These are phyloP conservation scores for Coccomyxa subellipsoidea DNA, from an alignment of 163 green algal genomes.

Conservation along the genomic window DNA sequence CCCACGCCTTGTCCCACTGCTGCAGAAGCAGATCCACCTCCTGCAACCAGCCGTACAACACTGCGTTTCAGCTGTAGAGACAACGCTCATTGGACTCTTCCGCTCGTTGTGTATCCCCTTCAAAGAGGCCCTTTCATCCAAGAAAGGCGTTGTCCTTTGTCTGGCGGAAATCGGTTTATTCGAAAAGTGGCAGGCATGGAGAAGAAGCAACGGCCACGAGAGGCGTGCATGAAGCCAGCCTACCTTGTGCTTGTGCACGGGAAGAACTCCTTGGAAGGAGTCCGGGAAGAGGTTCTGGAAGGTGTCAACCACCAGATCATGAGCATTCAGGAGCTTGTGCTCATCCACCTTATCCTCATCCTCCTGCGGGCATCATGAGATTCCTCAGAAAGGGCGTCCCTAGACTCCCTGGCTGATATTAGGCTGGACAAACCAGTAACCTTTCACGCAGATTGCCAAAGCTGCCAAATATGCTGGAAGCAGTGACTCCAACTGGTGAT, in stretches of 20 bases:
- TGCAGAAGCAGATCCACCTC: constrained; percentile 57
- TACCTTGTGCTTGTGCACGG: constrained; percentile 63
- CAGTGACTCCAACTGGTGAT: background rate
- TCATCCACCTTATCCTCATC: constrained; percentile 7
- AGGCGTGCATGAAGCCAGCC: background rate
- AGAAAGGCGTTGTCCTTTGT: too few relatives aligned
- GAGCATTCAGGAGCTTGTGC: background rate
- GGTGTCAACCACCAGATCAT: constrained; percentile 30
- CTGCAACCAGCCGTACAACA: constrained; percentile 13
- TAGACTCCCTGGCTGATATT: background rate
- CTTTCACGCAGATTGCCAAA: too few relatives aligned
- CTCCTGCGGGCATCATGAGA: background rate
- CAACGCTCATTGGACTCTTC: too few relatives aligned
- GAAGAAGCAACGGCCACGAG: background rate
- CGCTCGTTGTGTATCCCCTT: too few relatives aligned
- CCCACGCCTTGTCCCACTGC: constrained; percentile 40
- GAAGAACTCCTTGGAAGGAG: constrained; percentile 59
- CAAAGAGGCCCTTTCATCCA: too few relatives aligned
- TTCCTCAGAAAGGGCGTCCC: background rate
- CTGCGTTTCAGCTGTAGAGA: too few relatives aligned
- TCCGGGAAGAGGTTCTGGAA: constrained; percentile 59
- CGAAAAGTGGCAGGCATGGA: too few relatives aligned
- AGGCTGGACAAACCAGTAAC: background rate
- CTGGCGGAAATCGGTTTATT: too few relatives aligned
- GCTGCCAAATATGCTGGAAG: too few relatives aligned